Evolutionary conservation across 208 protist species (phyloP), one percentile per base, ranked within the genome.

Genomic region (Leishmania tarentolae): DNA sequence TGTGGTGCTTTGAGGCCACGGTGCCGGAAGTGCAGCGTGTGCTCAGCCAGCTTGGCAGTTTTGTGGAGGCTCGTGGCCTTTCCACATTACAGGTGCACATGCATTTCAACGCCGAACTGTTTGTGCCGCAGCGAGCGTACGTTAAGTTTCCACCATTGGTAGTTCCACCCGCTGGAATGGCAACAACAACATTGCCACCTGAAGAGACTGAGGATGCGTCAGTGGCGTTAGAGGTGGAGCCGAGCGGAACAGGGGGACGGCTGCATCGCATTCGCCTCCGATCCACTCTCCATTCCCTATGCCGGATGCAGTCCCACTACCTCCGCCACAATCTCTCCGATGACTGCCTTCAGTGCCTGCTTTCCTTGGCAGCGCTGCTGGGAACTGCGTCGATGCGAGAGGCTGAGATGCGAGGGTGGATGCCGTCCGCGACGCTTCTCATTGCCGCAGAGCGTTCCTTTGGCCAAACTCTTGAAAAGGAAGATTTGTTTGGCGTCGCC

Each of bases 401-500:
- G 76, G 91, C 87, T 28, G 71, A 92, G 75, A 42, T 76, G 69
- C 89, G 91, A 42, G 81, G 89, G 46, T 86, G 93, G 53, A 91
- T 98, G 78, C 95, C 95, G 17, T 88, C 89, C n/a, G 84, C 95
- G 13, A 82, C 84, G 59, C 90, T 92, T 69, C 79, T 98, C 61
- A 93, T 98, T 75, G 89, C 91, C 42, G 73, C 94, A 53, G 95
- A 98, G 85, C 92, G 95, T 47, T 91, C 91, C 52, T 97, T 97
- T 80, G 95, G 95, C 3, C 85, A 89, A 66, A 95, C 93, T 44
- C 86, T 98, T 28, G 91, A 93, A 42, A 82, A 94, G 44, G 86
- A 83, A 21, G 95, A 98, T 68, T 74, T 98, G 35, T 96, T 93
- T 80, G 92, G 91, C 31, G 82, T 69, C 69, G 46, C 56, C 46